Percentiles rank a stretch among this genome's conserved stretches.
Conservation (phyloP, 768 basidiomycete genomes). For the Suillus clintonianus region DNA sequence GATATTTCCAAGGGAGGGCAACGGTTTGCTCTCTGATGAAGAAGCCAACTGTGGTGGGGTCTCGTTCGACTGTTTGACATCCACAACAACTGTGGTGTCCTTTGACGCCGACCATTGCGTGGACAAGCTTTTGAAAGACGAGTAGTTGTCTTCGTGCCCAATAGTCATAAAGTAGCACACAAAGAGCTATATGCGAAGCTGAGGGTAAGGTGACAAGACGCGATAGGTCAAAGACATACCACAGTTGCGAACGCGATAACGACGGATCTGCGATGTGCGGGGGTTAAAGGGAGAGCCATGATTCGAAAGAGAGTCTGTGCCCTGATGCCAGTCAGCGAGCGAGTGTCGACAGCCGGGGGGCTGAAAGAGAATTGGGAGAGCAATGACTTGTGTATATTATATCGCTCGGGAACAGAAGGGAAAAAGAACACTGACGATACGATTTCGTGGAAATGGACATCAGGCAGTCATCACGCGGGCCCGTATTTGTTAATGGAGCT, state of each 20-base stretch:
- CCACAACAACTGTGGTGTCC: not conserved
- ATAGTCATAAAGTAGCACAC: constrained; percentile 26
- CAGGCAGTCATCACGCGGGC: not conserved
- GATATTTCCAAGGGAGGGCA: constrained; percentile 3
- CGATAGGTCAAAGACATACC: constrained; percentile 13
- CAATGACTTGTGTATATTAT: not conserved
- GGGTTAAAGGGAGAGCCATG: constrained; percentile 27
- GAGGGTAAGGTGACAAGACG: not conserved
- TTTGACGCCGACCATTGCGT: constrained; percentile 4
- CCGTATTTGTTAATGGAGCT: constrained; percentile 4
- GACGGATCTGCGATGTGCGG: constrained; percentile 31
- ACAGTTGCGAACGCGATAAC: constrained; percentile 26
- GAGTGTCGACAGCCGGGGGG: not conserved
- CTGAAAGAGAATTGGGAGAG: not conserved
- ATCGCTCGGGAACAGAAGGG: not conserved
- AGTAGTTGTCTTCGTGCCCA: not conserved
- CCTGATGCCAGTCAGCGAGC: not conserved
- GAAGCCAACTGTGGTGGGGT: not conserved
- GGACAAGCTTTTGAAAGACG: constrained; percentile 7
- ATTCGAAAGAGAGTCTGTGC: not conserved
- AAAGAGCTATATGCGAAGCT: constrained; percentile 12
- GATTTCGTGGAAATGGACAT: not conserved
- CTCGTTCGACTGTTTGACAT: not conserved
- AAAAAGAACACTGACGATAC: not conserved
- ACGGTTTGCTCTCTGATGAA: not conserved